phyloP scores from a whole-genome alignment of 2,329 filamentous ascomycete species.

The Pseudonectria foliicola region DNA sequence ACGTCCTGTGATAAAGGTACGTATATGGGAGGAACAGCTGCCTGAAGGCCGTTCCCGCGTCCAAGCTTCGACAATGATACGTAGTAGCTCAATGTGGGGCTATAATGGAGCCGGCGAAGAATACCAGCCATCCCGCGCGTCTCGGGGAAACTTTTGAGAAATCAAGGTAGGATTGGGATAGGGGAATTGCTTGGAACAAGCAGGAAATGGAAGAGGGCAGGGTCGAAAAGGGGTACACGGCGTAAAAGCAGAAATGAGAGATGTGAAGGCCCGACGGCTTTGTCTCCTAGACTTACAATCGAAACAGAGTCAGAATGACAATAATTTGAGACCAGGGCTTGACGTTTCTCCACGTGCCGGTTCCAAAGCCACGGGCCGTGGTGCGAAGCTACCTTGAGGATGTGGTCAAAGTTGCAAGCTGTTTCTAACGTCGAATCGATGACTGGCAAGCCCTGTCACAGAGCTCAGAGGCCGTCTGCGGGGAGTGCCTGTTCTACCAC shows the following conservation, averaged over 20 bases:
- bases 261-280: neutral
- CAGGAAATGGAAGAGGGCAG: neutral
- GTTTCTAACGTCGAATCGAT: constrained; percentile 3
- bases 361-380: constrained; percentile 17
- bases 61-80: constrained; percentile 11
- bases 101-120: constrained; percentile 12
- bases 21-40: constrained; percentile 3
- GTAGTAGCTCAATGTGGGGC: constrained; percentile 15
- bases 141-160: constrained; percentile 4
- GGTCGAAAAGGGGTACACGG: too few relatives aligned
- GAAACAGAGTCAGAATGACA: neutral
- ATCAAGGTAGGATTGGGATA: constrained; percentile 1
- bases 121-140: constrained; percentile 6
- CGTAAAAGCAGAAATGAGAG: too few relatives aligned
- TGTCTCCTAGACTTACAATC: neutral
- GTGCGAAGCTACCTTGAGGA: constrained; percentile 12
- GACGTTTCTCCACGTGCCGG: constrained; percentile 17
- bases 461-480: constrained; percentile 10
- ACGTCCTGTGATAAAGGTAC: constrained; percentile 7
- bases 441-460: constrained; percentile 5
- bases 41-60: too few relatives aligned
- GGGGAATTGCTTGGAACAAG: neutral
- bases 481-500: constrained; percentile 10
- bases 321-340: constrained; percentile 3
- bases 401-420: constrained; percentile 9